Evolutionary conservation across 192 early-diverging fungal genomes (phyloP), one percentile per base, ranked within the genome.

Genomic region (Umbelopsis vinacea): DNA sequence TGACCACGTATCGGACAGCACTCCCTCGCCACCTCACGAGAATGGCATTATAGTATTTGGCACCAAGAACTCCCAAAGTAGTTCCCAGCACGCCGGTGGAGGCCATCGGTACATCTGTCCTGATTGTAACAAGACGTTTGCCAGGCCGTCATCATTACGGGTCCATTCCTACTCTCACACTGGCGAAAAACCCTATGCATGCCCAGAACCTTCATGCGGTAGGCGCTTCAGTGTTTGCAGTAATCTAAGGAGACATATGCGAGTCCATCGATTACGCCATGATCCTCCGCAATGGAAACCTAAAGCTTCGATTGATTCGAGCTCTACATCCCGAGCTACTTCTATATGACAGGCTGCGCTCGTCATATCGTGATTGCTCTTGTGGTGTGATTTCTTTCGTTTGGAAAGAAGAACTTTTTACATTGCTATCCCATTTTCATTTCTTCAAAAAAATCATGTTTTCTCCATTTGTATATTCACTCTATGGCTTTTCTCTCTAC

Each of bases 211-310:
- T 38, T 63, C 57, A 37, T 63, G 57, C 35, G 57, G 57, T 37
- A 35, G 57, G 29, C 57, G 57, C 33, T 63, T 63, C 12, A 63
- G 57, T 63, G 57, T 63, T 63, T 63, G 57, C 57, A 63, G 57
- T 38, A 63, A 63, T 26, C 57, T 63, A 63, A 63, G 57, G 57
- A 63, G 57, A 26, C 57, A 63, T 63, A 63, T 63, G 57, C 57
- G 57, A 63, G 57, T 63, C 14, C 57, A 63, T 63, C 57, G 57
- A 63, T 63, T 63, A 63, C 57, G 57, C 57, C 57, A 63, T 37
- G 57, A 63, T 63, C 33, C 57, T 63, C 57, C 57, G 15, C 57
- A 63, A 37, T 63, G 57, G 57, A 63, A 63, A 63, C 57, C 57
- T n/a, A 63, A 63, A 63, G 57, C 33, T 29, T 63, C 57, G 57